These are phyloP conservation scores for Artemisia argyi DNA, from an alignment of 129 eudicot genomes.

Conservation along the genomic window DNA sequence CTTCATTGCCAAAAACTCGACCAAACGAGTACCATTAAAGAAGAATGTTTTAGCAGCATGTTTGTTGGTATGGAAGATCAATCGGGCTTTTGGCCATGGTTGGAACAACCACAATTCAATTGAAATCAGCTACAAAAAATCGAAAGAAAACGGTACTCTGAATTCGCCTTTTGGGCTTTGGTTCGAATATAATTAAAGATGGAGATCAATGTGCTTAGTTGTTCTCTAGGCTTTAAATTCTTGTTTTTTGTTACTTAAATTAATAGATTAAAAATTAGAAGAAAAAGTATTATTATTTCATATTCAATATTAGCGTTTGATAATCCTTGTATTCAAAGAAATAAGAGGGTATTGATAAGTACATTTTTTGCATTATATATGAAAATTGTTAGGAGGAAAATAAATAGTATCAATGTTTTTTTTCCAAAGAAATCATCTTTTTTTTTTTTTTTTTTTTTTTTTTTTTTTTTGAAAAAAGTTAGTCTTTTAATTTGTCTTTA, in stretches of 20 bases:
- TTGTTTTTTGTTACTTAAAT: conserved; percentile 39
- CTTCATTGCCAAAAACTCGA: conserved; percentile 47
- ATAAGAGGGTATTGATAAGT: conserved; percentile 28
- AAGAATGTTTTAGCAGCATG: conserved; percentile 82
- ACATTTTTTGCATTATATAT: conserved; percentile 7
- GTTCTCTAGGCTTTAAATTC: conserved; percentile 42
- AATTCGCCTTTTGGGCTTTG: conserved; percentile 18
- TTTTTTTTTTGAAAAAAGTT: too few relatives aligned
- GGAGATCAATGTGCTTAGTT: conserved; percentile 35
- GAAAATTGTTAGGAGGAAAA: too few relatives aligned
- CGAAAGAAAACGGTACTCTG: conserved; percentile 12
- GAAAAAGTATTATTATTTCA: conserved; percentile 36
- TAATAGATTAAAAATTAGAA: conserved; percentile 47
- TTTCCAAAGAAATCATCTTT: too few relatives aligned
- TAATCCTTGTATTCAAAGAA: conserved; percentile 39
- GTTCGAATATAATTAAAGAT: conserved; percentile 30
- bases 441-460: too few relatives aligned
- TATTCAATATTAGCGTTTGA: conserved; percentile 38
- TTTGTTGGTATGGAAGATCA: conserved; percentile 88
- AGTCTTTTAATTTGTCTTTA: too few relatives aligned
- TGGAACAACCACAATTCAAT: conserved; percentile 83
- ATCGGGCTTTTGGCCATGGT: conserved; percentile 96
- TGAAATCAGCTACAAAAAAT: conserved; percentile 22
- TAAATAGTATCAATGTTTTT: too few relatives aligned
- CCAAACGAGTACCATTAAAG: conserved; percentile 56